Evolutionary conservation across 495 filamentous ascomycete species (phyloP).

Genomic region (Penicillium roqueforti): DNA sequence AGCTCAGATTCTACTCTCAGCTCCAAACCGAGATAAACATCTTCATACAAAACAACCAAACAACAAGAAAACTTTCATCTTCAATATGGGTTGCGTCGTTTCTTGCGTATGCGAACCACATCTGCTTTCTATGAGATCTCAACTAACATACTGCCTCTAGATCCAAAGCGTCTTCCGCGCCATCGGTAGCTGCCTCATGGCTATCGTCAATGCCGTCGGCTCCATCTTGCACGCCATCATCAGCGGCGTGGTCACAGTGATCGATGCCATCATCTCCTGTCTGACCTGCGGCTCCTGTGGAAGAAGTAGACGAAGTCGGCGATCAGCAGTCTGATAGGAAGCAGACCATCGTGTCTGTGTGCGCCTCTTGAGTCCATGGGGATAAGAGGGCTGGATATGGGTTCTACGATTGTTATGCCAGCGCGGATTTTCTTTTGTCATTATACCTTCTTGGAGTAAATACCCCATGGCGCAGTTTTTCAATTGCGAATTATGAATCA

Average conservation of each 20-base stretch:
- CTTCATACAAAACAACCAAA: neutral
- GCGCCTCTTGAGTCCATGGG: neutral
- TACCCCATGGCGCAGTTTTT: conserved; percentile 6
- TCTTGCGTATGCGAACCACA: conserved; percentile 73
- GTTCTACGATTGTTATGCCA: conserved; percentile 7
- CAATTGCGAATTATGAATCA: neutral
- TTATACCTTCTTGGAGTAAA: conserved; percentile 2
- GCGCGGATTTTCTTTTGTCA: neutral
- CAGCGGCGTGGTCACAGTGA: conserved; percentile 70
- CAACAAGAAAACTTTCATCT: neutral
- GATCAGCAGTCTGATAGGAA: conserved; percentile 23
- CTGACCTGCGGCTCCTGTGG: conserved; percentile 72
- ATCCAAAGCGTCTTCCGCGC: conserved; percentile 73
- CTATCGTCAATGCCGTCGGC: conserved; percentile 77
- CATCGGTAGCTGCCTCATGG: conserved; percentile 80
- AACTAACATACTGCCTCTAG: conserved; percentile 45
- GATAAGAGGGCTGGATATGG: neutral
- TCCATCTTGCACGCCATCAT: conserved; percentile 74
- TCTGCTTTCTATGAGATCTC: neutral
- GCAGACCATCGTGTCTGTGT: neutral
- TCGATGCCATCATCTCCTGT: conserved; percentile 82
- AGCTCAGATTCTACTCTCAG: conserved; percentile 17
- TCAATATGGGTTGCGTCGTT: conserved; percentile 89
- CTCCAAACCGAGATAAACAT: conserved; percentile 21
- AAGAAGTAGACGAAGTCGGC: conserved; percentile 29